phyloP scores from a whole-genome alignment of 2,329 filamentous ascomycete species.

The Apiospora arundinis region DNA sequence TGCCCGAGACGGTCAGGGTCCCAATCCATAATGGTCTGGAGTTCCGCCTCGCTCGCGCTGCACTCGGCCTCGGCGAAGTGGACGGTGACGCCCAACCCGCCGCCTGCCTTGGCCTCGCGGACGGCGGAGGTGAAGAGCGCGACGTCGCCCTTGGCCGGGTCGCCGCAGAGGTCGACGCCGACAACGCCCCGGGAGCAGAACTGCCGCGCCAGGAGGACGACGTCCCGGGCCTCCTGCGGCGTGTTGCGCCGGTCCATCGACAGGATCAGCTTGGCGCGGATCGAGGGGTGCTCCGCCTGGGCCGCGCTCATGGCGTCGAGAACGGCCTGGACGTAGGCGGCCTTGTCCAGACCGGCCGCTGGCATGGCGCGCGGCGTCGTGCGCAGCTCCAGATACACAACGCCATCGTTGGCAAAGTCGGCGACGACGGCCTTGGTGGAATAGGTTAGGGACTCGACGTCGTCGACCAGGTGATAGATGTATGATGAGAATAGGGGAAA shows the following conservation, averaged over 20 bases:
- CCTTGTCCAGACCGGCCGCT: conserved; percentile 59
- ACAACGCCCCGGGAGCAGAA: conserved; percentile 64
- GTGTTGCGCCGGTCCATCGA: conserved; percentile 75
- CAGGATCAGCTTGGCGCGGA: conserved; percentile 73
- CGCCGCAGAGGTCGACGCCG: conserved; percentile 79
- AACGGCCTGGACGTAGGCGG: conserved; percentile 70
- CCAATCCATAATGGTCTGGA: conserved; percentile 69
- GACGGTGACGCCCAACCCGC: conserved; percentile 68
- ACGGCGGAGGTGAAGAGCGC: conserved; percentile 66
- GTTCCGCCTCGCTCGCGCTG: conserved; percentile 64
- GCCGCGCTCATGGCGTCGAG: conserved; percentile 62
- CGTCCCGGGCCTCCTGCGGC: conserved; percentile 63
- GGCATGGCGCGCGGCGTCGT: conserved; percentile 76
- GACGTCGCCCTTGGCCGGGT: conserved; percentile 70
- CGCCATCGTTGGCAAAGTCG: conserved; percentile 73
- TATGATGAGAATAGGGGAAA: conserved; percentile 80
- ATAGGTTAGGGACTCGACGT: conserved; percentile 62
- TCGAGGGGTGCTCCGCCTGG: conserved; percentile 38
- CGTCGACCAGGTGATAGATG: conserved; percentile 77
- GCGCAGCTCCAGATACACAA: conserved; percentile 79
- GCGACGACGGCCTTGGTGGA: conserved; percentile 70
- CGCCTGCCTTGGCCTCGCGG: conserved; percentile 54
- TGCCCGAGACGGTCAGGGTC: conserved; percentile 75
- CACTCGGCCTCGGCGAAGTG: conserved; percentile 77
- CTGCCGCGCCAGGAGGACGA: conserved; percentile 67